phyloP scores from a whole-genome alignment of 371 early-diverging fungal species.

The Mucor mucedo region DNA sequence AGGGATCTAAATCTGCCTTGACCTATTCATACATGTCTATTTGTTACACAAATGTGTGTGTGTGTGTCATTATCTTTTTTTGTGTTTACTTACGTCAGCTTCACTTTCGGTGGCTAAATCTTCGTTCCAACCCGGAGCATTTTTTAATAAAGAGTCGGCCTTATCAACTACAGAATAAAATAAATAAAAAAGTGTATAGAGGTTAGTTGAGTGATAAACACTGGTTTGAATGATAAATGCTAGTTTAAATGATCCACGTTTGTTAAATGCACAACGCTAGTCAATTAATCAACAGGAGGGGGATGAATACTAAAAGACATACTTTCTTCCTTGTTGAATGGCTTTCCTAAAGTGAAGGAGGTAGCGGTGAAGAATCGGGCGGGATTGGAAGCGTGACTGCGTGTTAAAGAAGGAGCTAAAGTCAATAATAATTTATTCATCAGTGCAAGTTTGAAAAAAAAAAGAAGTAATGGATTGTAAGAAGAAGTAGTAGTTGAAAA shows the following conservation, averaged over 20 bases:
- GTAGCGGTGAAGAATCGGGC: too few species aligned
- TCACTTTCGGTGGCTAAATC: slow-evolving; percentile 26
- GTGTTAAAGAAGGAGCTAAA: too few species aligned
- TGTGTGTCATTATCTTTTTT: neutral
- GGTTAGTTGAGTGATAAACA: neutral
- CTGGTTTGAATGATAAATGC: neutral
- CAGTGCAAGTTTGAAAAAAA: too few species aligned
- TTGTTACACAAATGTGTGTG: neutral
- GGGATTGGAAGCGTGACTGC: too few species aligned
- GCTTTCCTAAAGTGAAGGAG: too few species aligned
- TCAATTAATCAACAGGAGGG: too few species aligned
- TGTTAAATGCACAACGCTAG: too few species aligned
- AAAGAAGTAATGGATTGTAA: too few species aligned
- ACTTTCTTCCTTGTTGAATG: slow-evolving; percentile 15
- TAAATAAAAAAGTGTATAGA: neutral
- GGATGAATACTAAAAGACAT: too few species aligned
- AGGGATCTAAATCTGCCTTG: slow-evolving; percentile 24
- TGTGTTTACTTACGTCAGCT: slow-evolving; percentile 16
- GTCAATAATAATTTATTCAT: too few species aligned
- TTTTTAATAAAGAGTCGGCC: slow-evolving; percentile 13
- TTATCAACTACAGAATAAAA: slow-evolving; percentile 6
- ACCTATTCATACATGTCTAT: slow-evolving; percentile 3
- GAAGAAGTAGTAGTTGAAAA: too few species aligned
- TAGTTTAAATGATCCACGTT: too few species aligned
- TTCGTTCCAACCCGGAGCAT: slow-evolving; percentile 26